Percentiles rank a stretch among this genome's conserved stretches.
Conservation (phyloP, 2,329 filamentous ascomycete species). For the Mycocentrospora acerina region DNA sequence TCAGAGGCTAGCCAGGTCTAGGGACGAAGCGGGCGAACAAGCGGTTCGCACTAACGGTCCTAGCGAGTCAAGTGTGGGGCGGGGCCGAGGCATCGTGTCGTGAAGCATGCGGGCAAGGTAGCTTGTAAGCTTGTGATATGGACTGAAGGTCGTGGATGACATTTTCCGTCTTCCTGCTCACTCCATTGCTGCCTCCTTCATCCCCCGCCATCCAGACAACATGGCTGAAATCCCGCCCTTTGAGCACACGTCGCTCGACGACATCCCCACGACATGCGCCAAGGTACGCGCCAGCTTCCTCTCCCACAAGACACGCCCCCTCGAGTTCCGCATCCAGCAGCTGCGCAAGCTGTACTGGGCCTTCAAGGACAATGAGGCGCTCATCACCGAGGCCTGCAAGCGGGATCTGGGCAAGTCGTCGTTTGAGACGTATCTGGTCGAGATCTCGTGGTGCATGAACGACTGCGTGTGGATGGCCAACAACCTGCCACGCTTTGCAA, state of each 20-base stretch:
- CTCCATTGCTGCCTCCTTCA: not conserved
- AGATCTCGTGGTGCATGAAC: slow-evolving; percentile 76
- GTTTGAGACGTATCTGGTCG: slow-evolving; percentile 72
- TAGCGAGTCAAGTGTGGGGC: too few species aligned
- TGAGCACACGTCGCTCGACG: slow-evolving; percentile 39
- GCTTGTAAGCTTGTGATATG: too few species aligned
- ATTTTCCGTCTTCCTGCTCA: not conserved
- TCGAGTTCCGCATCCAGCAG: slow-evolving; percentile 81
- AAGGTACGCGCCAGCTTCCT: slow-evolving; percentile 69
- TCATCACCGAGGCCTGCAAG: slow-evolving; percentile 72
- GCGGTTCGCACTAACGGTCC: too few species aligned
- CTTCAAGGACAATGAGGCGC: slow-evolving; percentile 72
- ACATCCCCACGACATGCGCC: slow-evolving; percentile 42
- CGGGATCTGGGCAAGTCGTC: slow-evolving; percentile 76
- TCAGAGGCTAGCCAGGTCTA: too few species aligned
- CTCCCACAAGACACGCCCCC: slow-evolving; percentile 76
- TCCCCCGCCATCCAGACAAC: not conserved
- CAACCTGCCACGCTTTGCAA: slow-evolving; percentile 77
- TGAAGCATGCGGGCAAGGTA: too few species aligned
- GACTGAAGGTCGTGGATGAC: not conserved
- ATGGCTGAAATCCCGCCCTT: slow-evolving; percentile 29
- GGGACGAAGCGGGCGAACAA: too few species aligned
- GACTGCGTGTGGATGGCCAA: slow-evolving; percentile 78
- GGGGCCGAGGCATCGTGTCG: too few species aligned
- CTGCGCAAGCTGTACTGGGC: slow-evolving; percentile 96